A percentile compares a stretch with the other conserved stretches of the same genome.
phyloP scores from a whole-genome alignment of 129 eudicot genomes.

The Centella asiatica region DNA sequence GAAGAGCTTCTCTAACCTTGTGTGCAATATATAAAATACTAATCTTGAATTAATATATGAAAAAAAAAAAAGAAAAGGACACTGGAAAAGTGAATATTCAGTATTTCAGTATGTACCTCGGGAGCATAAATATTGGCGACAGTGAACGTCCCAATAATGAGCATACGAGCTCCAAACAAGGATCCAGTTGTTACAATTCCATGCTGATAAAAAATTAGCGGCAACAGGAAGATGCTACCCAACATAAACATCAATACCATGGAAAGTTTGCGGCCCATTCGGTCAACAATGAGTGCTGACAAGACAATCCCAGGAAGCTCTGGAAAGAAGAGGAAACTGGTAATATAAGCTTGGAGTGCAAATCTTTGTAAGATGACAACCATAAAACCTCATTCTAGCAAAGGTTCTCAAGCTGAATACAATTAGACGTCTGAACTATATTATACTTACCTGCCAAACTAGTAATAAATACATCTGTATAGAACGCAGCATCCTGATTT shows the following conservation, averaged over 20 bases:
- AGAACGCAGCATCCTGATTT: conserved; percentile 28
- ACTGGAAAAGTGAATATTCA: not conserved
- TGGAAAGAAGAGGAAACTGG: conserved; percentile 15
- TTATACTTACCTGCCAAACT: conserved; percentile 51
- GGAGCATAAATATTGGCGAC: conserved; percentile 43
- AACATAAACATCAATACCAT: conserved; percentile 49
- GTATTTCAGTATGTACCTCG: conserved; percentile 36
- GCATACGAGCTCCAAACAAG: conserved; percentile 60
- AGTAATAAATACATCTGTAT: conserved; percentile 53
- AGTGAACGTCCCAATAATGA: conserved; percentile 39
- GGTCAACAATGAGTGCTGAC: conserved; percentile 54
- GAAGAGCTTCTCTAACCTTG: not conserved
- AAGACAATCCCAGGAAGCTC: conserved; percentile 70
- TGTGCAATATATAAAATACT: not conserved
- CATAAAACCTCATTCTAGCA: too few species aligned
- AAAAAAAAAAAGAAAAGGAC: not conserved
- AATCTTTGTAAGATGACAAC: not conserved
- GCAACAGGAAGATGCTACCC: conserved; percentile 40
- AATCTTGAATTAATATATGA: not conserved
- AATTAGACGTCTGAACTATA: not conserved
- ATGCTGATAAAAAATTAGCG: conserved; percentile 40
- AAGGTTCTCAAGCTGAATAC: not conserved
- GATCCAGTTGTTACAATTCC: conserved; percentile 32
- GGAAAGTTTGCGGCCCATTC: conserved; percentile 55
- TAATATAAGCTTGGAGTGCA: not conserved